Base-by-base conservation (phyloP, 441 rosid genomes). In the Capsella rubella region DNA sequence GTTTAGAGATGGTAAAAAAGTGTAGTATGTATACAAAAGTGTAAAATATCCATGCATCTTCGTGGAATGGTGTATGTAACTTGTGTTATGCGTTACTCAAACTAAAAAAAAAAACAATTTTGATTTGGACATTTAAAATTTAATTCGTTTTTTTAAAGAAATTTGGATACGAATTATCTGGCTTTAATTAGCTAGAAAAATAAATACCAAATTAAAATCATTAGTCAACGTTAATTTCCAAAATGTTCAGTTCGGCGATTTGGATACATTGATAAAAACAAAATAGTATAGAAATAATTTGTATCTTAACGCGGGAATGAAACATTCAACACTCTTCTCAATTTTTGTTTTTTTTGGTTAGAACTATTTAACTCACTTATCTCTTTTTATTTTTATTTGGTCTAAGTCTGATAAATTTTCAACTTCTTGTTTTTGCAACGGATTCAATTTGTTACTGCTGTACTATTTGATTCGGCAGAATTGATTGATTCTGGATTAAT, bases 341-440 rank as follows among this genome's bases (percentile, higher is more conserved):
- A 21, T 51, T 31, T 13, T 34, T 32, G 6, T 34, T 0, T 0
- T 34, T 32, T 0, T 29, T 29, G 16, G 56, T 60, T 40, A 28
- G 35, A 47, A 4, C 1, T n/a, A 66, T 51, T 66, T 60, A 51
- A 66, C 59, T 2, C 25, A 51, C 64, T 59, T 35, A 37, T 37
- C 16, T 32, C 8, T 47, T 0, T 7, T 14, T n/a, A n/a, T n/a
- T 4, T 11, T 35, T 35, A 47, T 4, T 2, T 27, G 5, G 18
- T 35, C 14, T n/a, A n/a, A n/a, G 13, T 56, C 42, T 32, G 13
- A n/a, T 32, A 32, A 56, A 31, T 4, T 9, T 55, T 55, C 8
- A 31, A 4, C 40, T n/a, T n/a, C 25, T 55, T 31, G 40, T 32
- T 55, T 31, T 32, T 5, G 3, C 25, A 8, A 4, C 40, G 16